Evolutionary conservation across 2,329 filamentous ascomycete genomes (phyloP).

Genomic region (Epichloe brachyelytri): DNA sequence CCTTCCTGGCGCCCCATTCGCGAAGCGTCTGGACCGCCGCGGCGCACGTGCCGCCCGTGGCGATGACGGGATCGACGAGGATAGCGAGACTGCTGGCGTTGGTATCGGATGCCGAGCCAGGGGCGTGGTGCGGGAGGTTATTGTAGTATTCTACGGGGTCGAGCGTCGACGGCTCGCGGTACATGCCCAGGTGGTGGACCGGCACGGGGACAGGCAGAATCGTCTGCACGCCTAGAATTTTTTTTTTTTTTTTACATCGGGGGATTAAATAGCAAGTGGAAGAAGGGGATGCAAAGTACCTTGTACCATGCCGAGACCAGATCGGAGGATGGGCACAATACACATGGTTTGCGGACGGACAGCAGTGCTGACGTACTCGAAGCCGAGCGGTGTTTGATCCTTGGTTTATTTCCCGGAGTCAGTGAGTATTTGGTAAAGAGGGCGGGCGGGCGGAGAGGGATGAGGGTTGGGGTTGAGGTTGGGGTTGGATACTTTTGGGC

Average conservation of each 20-base stretch:
- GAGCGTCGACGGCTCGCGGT: conserved; percentile 77
- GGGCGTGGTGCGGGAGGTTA: conserved; percentile 69
- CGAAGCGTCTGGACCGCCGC: conserved; percentile 80
- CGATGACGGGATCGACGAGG: conserved; percentile 83
- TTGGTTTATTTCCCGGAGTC: conserved; percentile 19
- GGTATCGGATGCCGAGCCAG: conserved; percentile 20
- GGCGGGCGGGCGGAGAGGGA: no score
- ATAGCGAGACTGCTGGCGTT: conserved; percentile 51
- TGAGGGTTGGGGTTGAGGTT: not conserved
- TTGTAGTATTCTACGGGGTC: conserved; percentile 96
- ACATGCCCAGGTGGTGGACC: conserved; percentile 88
- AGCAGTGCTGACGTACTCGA: conserved; percentile 53
- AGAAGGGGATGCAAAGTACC: conserved; percentile 28
- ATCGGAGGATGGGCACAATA: conserved; percentile 84
- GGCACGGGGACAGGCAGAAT: conserved; percentile 70
- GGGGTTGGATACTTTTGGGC: conserved; percentile 47
- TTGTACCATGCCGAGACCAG: conserved; percentile 83
- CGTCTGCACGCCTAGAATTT: conserved; percentile 53
- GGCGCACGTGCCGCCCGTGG: conserved; percentile 78
- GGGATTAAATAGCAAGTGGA: no score
- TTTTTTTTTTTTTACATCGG: no score
- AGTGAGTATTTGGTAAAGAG: not conserved
- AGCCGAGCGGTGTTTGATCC: conserved; percentile 69
- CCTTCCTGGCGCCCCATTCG: conserved; percentile 81
- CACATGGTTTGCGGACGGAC: conserved; percentile 57